phyloP scores from a whole-genome alignment of 2,329 filamentous ascomycete genomes.

The Talaromyces islandicus region DNA sequence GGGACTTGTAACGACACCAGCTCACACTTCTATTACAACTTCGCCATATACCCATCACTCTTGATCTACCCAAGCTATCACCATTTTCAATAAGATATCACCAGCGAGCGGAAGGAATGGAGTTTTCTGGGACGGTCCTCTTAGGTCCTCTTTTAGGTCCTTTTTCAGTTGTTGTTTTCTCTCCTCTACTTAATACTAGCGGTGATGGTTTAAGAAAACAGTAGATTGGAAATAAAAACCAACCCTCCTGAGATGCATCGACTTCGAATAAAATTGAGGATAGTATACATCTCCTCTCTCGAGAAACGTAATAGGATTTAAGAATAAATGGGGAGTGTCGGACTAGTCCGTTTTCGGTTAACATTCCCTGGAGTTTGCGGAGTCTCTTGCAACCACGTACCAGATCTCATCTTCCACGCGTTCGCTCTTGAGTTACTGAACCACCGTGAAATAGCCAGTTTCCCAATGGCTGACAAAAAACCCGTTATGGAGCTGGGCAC shows the following conservation, averaged over 20 bases:
- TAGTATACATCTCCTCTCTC: neutral
- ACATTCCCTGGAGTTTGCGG: neutral
- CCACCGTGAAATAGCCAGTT: neutral
- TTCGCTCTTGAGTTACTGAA: neutral
- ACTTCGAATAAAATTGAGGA: neutral
- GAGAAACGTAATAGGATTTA: neutral
- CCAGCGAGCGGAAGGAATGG: neutral
- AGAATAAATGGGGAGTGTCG: neutral
- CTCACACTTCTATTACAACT: neutral
- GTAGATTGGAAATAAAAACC: neutral
- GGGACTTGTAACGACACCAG: neutral
- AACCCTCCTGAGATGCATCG: neutral
- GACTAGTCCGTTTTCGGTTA: neutral
- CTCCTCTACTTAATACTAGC: neutral
- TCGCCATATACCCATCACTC: neutral
- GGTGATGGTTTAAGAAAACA: neutral
- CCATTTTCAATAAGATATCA: neutral
- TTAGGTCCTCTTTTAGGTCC: neutral
- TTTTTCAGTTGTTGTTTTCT: neutral
- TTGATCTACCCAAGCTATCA: neutral
- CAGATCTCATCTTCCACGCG: neutral
- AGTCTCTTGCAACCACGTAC: neutral
- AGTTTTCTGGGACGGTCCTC: neutral
- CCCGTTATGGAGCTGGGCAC: constrained; percentile 52
- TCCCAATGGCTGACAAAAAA: constrained; percentile 16